phyloP scores from a whole-genome alignment of 441 rosid genomes.

The Euphorbia celastroides region DNA sequence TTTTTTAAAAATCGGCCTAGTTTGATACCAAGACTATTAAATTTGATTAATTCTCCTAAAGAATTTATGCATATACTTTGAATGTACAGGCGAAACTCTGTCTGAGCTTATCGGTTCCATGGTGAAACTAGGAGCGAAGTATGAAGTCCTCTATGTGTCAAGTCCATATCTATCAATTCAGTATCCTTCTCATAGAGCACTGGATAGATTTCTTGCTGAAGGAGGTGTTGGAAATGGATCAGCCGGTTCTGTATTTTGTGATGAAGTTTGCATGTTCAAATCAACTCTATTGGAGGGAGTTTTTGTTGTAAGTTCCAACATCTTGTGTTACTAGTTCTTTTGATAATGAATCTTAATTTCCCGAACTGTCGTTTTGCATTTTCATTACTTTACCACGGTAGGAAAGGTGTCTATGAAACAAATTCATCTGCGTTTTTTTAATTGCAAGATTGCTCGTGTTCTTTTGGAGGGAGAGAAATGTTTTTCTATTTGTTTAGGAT shows the following conservation, averaged over 20 bases:
- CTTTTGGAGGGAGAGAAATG: too few species aligned
- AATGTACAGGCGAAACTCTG: constrained; percentile 55
- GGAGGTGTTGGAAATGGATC: constrained; percentile 38
- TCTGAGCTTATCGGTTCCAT: constrained; percentile 58
- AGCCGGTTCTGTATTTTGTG: constrained; percentile 36
- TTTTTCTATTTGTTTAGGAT: too few species aligned
- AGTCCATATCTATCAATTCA: constrained; percentile 49
- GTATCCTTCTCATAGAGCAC: constrained; percentile 50
- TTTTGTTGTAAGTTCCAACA: constrained; percentile 58
- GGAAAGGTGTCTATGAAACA: not conserved
- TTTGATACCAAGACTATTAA: too few species aligned
- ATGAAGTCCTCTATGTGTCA: constrained; percentile 72
- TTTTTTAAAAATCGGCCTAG: too few species aligned
- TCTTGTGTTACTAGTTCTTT: not conserved
- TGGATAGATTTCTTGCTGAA: constrained; percentile 82
- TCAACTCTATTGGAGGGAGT: constrained; percentile 85
- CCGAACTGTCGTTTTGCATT: too few species aligned
- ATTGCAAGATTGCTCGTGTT: too few species aligned
- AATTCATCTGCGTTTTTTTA: too few species aligned
- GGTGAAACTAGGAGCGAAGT: constrained; percentile 58
- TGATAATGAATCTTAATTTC: not conserved
- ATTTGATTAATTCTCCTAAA: not conserved
- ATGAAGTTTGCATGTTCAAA: constrained; percentile 79
- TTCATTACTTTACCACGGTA: too few species aligned
- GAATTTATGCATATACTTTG: constrained; percentile 12